Evolutionary conservation across 2,329 filamentous ascomycete species (phyloP).

Genomic region (Drechslerella dactyloides): DNA sequence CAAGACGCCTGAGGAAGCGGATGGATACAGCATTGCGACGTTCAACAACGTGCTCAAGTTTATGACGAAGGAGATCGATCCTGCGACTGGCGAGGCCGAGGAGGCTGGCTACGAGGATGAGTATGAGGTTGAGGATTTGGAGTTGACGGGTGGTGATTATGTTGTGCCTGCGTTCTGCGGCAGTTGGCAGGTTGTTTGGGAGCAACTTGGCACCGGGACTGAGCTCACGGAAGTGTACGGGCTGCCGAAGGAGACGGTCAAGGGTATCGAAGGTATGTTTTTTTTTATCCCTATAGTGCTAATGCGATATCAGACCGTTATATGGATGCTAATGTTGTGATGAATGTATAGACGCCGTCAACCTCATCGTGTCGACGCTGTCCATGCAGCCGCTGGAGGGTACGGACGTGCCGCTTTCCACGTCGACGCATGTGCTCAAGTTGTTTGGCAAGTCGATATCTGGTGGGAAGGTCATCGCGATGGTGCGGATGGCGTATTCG

Average conservation of each 20-base stretch:
- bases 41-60: slow-evolving; percentile 97
- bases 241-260: slow-evolving; percentile 81
- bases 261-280: slow-evolving; percentile 84
- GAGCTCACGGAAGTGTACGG: slow-evolving; percentile 80
- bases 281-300: slow-evolving; percentile 54
- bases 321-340: no score
- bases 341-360: slow-evolving; percentile 75
- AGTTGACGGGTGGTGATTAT: slow-evolving; percentile 90
- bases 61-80: slow-evolving; percentile 97
- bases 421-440: slow-evolving; percentile 91
- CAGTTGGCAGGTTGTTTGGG: slow-evolving; percentile 95
- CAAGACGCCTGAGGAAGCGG: slow-evolving; percentile 69
- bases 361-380: slow-evolving; percentile 82
- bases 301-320: no score
- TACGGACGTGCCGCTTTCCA: slow-evolving; percentile 85
- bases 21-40: slow-evolving; percentile 76
- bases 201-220: slow-evolving; percentile 88
- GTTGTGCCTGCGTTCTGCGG: slow-evolving; percentile 90
- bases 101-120: slow-evolving; percentile 94
- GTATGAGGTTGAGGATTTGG: slow-evolving; percentile 93
- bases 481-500: slow-evolving; percentile 90
- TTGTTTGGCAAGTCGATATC: slow-evolving; percentile 92
- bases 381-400: slow-evolving; percentile 94
- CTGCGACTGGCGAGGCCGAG: slow-evolving; percentile 88
- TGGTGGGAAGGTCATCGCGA: slow-evolving; percentile 85